Evolutionary conservation across 768 basidiomycete genomes (phyloP), one percentile per base, ranked within the genome.

Genomic region (Tylopilus sp.): DNA sequence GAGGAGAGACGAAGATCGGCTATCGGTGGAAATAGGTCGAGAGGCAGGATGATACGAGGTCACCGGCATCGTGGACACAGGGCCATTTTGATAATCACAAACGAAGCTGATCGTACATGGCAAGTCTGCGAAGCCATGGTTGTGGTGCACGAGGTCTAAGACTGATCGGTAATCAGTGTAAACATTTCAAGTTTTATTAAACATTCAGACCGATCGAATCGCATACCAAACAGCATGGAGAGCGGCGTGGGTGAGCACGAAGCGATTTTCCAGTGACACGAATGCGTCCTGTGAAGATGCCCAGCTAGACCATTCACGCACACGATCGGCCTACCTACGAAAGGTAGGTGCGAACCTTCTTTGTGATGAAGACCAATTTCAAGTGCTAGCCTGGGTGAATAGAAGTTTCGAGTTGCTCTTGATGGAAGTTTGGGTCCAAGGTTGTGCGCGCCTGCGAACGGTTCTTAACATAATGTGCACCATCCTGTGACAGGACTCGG

Each of bases 141-240:
- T 11, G 35, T 38, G n/a, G 3, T 1, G 53, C 53, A 15, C 53
- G 57, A 36, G 49, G 18, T 3, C 21, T 33, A 12, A 46, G 50
- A 1, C 58, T 61, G 15, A 15, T 7, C 5, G 36, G 2, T 31
- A 17, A 26, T 49, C 21, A 49, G n/a, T 41, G 23, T 13, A 18
- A 13, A 30, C 12, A 26, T 28, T 57, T 20, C 11, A 30, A 23
- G 22, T 36, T 6, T 9, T 6, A 40, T 36, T 40, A 10, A 17
- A 38, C 33, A 15, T 11, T 40, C 33, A 13, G 40, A 60, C 59
- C 52, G 18, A 22, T 6, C 8, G 31, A 33, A 33, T 3, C 4
- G 47, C 6, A 25, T 10, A 9, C 33, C 13, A 18, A 51, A 38
- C 6, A 49, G 6, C 5, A 7, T 22, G 1, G 51, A 41, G 11